phyloP scores from a whole-genome alignment of 129 eudicot genomes.

The Centella asiatica region DNA sequence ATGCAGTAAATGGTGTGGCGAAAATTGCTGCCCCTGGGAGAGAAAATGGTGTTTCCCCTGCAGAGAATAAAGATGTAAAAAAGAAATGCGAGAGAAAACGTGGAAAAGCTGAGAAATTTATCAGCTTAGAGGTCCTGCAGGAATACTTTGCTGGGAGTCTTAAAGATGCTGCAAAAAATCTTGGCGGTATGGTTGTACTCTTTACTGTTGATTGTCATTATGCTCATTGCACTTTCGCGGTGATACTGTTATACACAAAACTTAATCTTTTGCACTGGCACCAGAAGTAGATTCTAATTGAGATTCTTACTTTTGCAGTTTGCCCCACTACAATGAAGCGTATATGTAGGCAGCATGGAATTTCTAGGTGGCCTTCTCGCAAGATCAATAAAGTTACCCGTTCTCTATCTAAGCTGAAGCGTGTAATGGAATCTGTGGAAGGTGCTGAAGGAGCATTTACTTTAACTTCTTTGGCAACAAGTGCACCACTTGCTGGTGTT shows the following conservation, averaged over 20 bases:
- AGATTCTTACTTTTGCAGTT: conserved; percentile 47
- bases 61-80: conserved; percentile 28
- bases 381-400: conserved; percentile 91
- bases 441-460: conserved; percentile 86
- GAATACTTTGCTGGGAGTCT: conserved; percentile 92
- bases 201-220: background rate
- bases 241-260: background rate
- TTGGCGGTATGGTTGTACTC: conserved; percentile 58
- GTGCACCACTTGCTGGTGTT: conserved; percentile 48
- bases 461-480: conserved; percentile 55
- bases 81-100: conserved; percentile 79
- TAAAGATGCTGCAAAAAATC: conserved; percentile 91
- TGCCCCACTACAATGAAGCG: conserved; percentile 99
- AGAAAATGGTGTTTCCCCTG: conserved; percentile 19
- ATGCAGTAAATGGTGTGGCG: conserved; percentile 28
- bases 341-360: conserved; percentile 93
- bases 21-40: conserved; percentile 10
- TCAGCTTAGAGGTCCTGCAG: conserved; percentile 86
- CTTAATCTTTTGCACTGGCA: background rate
- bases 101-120: conserved; percentile 90
- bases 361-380: conserved; percentile 96
- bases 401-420: conserved; percentile 79
- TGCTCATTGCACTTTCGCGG: conserved; percentile 5
- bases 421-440: conserved; percentile 91
- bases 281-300: background rate